A percentile compares a stretch with the other conserved stretches of the same genome.
Conservation (phyloP, 495 filamentous ascomycete species). For the Hypoxylon fuscum region DNA sequence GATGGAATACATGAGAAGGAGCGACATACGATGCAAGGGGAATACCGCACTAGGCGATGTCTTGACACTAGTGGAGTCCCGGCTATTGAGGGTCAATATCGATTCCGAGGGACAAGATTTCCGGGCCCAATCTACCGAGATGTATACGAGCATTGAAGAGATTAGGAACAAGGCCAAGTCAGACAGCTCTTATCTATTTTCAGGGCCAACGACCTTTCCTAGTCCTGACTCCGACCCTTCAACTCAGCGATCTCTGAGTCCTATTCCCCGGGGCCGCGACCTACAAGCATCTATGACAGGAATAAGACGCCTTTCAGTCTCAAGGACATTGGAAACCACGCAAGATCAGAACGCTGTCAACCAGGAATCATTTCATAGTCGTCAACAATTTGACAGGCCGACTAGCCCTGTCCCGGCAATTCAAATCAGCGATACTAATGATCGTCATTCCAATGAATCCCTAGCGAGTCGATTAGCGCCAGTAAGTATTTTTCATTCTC, state of each 20-base stretch:
- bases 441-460: no score
- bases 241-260: not conserved
- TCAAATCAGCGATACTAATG: no score
- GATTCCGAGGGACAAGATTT: not conserved
- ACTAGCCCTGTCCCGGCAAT: no score
- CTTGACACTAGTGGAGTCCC: constrained; percentile 22
- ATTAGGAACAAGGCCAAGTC: not conserved
- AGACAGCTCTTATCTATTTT: not conserved
- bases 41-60: constrained; percentile 35
- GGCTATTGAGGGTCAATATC: not conserved
- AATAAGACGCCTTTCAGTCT: constrained; percentile 3
- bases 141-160: not conserved
- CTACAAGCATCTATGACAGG: not conserved
- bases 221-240: not conserved
- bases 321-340: no score
- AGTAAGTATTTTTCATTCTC: no score
- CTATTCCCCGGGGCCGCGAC: not conserved
- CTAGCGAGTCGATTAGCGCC: no score
- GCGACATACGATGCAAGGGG: constrained; percentile 15
- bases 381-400: no score
- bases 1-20: not conserved
- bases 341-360: no score
- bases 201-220: not conserved
- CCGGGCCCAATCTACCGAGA: not conserved
- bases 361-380: no score